Percentiles rank a stretch among this genome's conserved stretches.
Evolutionary conservation across 2,329 filamentous ascomycete genomes (phyloP).

Genomic region (Trichoderma asperellum): DNA sequence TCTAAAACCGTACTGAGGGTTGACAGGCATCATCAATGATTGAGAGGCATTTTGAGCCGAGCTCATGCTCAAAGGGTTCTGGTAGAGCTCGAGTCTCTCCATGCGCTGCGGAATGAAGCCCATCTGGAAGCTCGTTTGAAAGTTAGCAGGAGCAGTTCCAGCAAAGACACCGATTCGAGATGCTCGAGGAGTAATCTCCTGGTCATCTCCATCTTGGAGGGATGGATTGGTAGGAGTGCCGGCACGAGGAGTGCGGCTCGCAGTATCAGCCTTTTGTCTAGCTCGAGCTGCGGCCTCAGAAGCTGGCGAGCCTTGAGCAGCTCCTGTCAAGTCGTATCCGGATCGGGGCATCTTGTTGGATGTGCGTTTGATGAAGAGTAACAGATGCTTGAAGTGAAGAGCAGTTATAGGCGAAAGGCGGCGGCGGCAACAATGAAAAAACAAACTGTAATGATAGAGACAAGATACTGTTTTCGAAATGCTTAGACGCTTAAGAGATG

Average conservation of each 20-base stretch:
- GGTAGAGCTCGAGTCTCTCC: conserved; percentile 8
- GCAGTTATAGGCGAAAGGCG: neutral
- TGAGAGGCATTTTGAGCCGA: neutral
- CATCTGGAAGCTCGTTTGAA: neutral
- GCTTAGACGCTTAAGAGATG: neutral
- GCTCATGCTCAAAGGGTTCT: conserved; percentile 26
- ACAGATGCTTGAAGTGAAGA: neutral
- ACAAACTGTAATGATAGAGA: neutral
- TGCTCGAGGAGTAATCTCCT: conserved; percentile 22
- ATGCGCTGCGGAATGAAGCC: neutral
- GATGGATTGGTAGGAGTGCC: conserved; percentile 10
- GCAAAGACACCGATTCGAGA: neutral
- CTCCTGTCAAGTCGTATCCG: conserved; percentile 22
- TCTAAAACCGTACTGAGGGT: neutral
- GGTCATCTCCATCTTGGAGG: conserved; percentile 15
- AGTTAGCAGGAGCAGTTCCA: neutral
- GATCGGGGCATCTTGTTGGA: conserved; percentile 17
- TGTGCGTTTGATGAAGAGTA: neutral
- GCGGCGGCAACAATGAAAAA: neutral
- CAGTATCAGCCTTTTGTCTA: conserved; percentile 10
- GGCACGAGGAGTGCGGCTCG: conserved; percentile 21
- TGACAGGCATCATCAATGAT: neutral
- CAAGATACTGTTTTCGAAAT: neutral
- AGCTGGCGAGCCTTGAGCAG: conserved; percentile 9
- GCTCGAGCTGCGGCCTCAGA: conserved; percentile 23